Conservation (phyloP, 352 stramenopile genomes). For the Phytopythium cucurbitacearum region DNA sequence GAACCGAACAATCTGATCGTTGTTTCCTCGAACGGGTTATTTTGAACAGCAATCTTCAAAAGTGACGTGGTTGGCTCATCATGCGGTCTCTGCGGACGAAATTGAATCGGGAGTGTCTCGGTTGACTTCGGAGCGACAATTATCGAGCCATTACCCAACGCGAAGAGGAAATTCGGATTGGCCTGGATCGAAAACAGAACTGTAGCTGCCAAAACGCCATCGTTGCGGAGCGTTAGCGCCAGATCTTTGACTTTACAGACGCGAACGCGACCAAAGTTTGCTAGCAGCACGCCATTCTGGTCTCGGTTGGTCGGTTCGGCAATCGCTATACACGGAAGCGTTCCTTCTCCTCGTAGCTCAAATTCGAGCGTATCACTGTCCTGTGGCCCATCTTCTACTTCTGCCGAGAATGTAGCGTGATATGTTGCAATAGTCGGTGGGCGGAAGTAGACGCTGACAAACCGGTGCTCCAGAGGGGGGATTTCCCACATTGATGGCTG, state of each 20-base stretch:
- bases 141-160: slow-evolving; percentile 70
- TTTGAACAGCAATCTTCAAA: slow-evolving; percentile 87
- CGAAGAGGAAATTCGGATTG: slow-evolving; percentile 75
- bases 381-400: slow-evolving; percentile 73
- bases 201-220: slow-evolving; percentile 89
- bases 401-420: slow-evolving; percentile 70
- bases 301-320: slow-evolving; percentile 75
- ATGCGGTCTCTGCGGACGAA: slow-evolving; percentile 78
- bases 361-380: slow-evolving; percentile 67
- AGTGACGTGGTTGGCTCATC: slow-evolving; percentile 41
- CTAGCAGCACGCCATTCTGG: slow-evolving; percentile 41
- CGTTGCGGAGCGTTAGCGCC: slow-evolving; percentile 81
- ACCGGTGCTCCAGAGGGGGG: slow-evolving; percentile 91
- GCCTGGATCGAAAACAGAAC: slow-evolving; percentile 86
- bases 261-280: slow-evolving; percentile 83
- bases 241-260: slow-evolving; percentile 68
- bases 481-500: slow-evolving; percentile 92
- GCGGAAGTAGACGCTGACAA: slow-evolving; percentile 93
- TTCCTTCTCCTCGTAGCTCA: slow-evolving; percentile 89
- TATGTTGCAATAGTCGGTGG: slow-evolving; percentile 86
- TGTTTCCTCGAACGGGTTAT: slow-evolving; percentile 90
- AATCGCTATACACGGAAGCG: slow-evolving; percentile 90
- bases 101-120: slow-evolving; percentile 68
- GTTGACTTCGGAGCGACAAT: slow-evolving; percentile 59
- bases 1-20: slow-evolving; percentile 61